Conservation (phyloP, 2,329 filamentous ascomycete genomes). For the Metarhizium sp. region DNA sequence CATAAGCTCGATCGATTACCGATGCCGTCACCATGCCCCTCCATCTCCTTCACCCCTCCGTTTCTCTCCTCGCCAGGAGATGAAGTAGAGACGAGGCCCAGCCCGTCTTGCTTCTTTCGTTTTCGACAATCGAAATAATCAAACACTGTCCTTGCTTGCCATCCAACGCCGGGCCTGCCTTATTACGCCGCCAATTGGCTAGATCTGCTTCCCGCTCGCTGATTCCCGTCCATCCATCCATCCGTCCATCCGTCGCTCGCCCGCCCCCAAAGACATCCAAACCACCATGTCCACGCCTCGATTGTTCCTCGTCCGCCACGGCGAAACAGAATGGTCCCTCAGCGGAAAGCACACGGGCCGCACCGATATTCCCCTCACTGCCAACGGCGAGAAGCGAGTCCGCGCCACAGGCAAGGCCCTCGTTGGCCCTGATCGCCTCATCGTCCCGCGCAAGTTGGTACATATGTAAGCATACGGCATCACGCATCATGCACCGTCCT, state of each 20-base stretch:
- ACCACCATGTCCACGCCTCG: slow-evolving; percentile 45
- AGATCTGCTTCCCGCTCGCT: background rate
- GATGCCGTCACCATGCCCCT: too few relatives aligned
- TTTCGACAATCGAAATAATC: too few relatives aligned
- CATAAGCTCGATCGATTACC: too few relatives aligned
- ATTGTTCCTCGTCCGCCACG: slow-evolving; percentile 78
- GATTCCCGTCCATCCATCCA: background rate
- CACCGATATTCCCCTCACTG: slow-evolving; percentile 79
- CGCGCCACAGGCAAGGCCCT: slow-evolving; percentile 72
- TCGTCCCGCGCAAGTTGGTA: slow-evolving; percentile 70
- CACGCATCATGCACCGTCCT: too few relatives aligned
- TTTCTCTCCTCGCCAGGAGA: too few relatives aligned
- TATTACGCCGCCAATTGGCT: background rate
- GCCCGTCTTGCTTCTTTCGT: too few relatives aligned
- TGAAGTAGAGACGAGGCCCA: too few relatives aligned
- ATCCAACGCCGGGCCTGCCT: background rate
- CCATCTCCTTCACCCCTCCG: too few relatives aligned
- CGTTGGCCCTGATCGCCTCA: slow-evolving; percentile 74
- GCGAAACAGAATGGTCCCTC: slow-evolving; percentile 92
- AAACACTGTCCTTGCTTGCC: too few relatives aligned
- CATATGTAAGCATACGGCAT: slow-evolving; percentile 56
- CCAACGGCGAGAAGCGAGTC: slow-evolving; percentile 69
- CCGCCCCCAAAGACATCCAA: background rate
- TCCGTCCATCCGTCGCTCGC: too few relatives aligned
- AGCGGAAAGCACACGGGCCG: slow-evolving; percentile 75